Base-by-base conservation (phyloP, 2,329 filamentous ascomycete species). In the Phialocephala sp. region DNA sequence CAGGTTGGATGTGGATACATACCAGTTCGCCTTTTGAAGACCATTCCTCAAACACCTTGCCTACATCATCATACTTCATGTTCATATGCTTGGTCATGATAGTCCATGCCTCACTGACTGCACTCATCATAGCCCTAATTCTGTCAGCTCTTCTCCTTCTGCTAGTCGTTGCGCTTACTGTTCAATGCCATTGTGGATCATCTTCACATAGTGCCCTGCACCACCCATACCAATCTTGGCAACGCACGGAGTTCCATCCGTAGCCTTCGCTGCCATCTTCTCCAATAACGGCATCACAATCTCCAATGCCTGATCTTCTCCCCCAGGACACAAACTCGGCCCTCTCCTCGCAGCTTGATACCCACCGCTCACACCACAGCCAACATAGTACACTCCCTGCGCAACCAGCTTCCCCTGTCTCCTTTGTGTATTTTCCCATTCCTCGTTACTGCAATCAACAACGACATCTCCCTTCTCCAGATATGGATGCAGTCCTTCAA, bases 131-230 rank as follows among this genome's bases (percentile, higher is more conserved):
- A 1, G 88, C 89, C 62, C 64, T 69, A 47, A n/a, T 24, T 18
- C 32, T 5, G 14, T 60, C 37, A 63, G 57, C 36, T 24, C 55
- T 35, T 11, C 8, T 37, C 27, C 20, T 54, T 12, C 24, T 27
- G 24, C 8, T 5, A 41, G 9, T 12, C 15, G 18, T 39, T 20
- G 2, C 15, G 63, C 66, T 68, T 56, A 66, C 67, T 91, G 88
- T 73, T 92, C 89, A 66, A 92, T 91, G 0, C 89, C 89, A 69
- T 92, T 91, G 74, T 92, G 89, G 4, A 91, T 83, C 88, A 91
- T 92, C 79, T 92, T 92, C 47, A 91, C 87, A 72, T 89, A 92
- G 75, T 92, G 89, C 0, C 89, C 89, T 1, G 85, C 83, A 1
- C 89, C 89, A 0, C 85, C 85, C 1, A 84, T 83, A 0, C 89